Conservation (phyloP, 2,329 filamentous ascomycete species). For the Hymenoscyphus fructigenus region DNA sequence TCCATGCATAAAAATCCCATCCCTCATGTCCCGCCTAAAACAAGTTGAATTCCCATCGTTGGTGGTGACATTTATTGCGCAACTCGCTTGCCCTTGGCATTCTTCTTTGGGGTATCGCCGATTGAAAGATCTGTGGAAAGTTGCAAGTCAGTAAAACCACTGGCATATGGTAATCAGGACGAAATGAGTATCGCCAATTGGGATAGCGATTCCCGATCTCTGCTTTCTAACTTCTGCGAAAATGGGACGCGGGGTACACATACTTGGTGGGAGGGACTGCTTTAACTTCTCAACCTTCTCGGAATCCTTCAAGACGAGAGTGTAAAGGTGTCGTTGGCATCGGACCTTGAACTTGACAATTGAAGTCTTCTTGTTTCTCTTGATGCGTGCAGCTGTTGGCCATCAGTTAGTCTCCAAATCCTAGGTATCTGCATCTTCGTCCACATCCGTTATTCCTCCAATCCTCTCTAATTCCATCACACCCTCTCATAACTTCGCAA, state of each 20-base stretch:
- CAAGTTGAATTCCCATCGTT: conserved; percentile 1
- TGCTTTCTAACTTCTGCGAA: too few species aligned
- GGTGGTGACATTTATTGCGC: conserved; percentile 27
- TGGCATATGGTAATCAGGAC: not conserved
- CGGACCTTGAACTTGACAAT: conserved; percentile 99
- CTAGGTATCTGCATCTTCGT: not conserved
- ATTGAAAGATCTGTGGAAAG: conserved; percentile 52
- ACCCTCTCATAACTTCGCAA: not conserved
- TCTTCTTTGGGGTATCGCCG: conserved; percentile 62
- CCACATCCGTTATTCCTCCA: not conserved
- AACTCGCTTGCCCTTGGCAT: conserved; percentile 44
- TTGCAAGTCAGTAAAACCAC: conserved; percentile 10
- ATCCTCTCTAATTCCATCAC: not conserved
- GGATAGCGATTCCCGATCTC: too few species aligned
- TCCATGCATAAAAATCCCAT: conserved; percentile 1
- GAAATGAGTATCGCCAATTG: not conserved
- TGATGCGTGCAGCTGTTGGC: conserved; percentile 76
- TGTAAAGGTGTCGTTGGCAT: conserved; percentile 95
- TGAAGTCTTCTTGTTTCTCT: conserved; percentile 88
- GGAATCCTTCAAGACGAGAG: conserved; percentile 94
- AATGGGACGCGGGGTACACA: conserved; percentile 40
- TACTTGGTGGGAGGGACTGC: conserved; percentile 98
- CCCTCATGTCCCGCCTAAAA: not conserved
- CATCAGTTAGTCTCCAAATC: conserved; percentile 20
- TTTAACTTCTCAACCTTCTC: conserved; percentile 99